Evolutionary conservation across 169 alveolate genomes (phyloP), one percentile per base, ranked within the genome.

Genomic region (Eimeria necatrix): DNA sequence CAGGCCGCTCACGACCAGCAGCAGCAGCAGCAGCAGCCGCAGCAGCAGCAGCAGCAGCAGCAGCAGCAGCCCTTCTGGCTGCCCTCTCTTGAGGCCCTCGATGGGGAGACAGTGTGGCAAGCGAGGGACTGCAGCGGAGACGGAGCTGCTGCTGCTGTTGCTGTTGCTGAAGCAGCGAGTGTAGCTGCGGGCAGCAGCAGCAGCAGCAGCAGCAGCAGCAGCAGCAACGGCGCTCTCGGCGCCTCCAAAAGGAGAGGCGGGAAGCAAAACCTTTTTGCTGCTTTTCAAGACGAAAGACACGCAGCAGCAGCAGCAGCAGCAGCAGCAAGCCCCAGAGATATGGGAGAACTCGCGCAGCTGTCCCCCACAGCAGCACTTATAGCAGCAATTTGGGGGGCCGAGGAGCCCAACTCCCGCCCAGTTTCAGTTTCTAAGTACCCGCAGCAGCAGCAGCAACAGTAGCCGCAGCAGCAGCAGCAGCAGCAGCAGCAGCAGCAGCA

Each of bases 81-180:
- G 61, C 64, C 86, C 20, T 32, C 86, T 12, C 22, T 76, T 8
- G 86, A 76, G 7, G 56, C 86, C 56, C 22, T 76, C 2, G 64
- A 76, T 32, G 81, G 81, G 22, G 81, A 71, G 22, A 48, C 81
- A 32, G 81, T 48, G 22, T 71, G 81, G 81, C 81, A 71, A 32
- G 81, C 51, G 22, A 48, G 81, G 12, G 81, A 71, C 81, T 71
- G 81, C 81, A 71, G 53, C 81, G 81, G 81, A 71, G 81, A 71
- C 81, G 10, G 14, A 20, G 51, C 53, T 71, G 51, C 81, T 71
- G 81, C 53, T 71, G 81, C 41, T 8, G 64, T 14, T 56, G 64
- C 64, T 56, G 64, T 56, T 56, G 64, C 64, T 56, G 64, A 56
- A 56, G 64, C 64, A 56, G 64, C 64, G 20, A 56, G 64, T n/a